Base-by-base conservation (phyloP, 352 stramenopile species). In the Ophiocytium majus region DNA sequence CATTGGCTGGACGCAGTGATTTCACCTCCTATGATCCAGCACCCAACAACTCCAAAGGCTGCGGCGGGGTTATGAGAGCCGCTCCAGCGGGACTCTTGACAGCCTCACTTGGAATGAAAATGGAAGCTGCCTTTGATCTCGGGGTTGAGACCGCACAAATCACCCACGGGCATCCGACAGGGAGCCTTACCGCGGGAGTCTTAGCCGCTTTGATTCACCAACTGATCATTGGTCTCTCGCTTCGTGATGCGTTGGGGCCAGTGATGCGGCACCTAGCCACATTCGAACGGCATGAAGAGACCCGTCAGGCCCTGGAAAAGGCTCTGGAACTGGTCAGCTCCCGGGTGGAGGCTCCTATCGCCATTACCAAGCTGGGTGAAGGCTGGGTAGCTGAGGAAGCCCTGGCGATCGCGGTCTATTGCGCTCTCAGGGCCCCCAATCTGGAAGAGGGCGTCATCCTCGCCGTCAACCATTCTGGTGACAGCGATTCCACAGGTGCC, bases 401-500 rank as follows among this genome's bases (percentile, higher is more conserved):
- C 19, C 28, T 71, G 28, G 57, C 57, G 19, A 71, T 71, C 57
- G 57, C 19, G 28, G 19, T 71, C 57, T 71, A 23, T 71, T 71
- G 57, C 57, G 57, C 57, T 28, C 57, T 71, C 28, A 23, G 57
- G 19, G 57, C 19, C 19, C 19, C 57, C 19, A 71, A 23, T 71
- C 28, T 71, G 19, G 57, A 71, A 71, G 57, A 71, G 28, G 57
- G 19, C 57, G 57, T 71, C 19, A 71, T 71, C 57, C 57, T 71
- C 28, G 57, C 19, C 19, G 57, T 71, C 19, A 71, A 71, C 57
- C 57, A 71, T 28, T 23, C 23, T 71, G 57, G 57, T 28, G 57
- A 71, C 57, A 71, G 57, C 57, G 57, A 71, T 71, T 71, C 57
- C 19, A 71, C 57, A 23, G 57, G 57, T 28, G 23, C 57, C 57